Base-by-base conservation (phyloP, 306 rosid genomes). In the Albizia julibrissin region DNA sequence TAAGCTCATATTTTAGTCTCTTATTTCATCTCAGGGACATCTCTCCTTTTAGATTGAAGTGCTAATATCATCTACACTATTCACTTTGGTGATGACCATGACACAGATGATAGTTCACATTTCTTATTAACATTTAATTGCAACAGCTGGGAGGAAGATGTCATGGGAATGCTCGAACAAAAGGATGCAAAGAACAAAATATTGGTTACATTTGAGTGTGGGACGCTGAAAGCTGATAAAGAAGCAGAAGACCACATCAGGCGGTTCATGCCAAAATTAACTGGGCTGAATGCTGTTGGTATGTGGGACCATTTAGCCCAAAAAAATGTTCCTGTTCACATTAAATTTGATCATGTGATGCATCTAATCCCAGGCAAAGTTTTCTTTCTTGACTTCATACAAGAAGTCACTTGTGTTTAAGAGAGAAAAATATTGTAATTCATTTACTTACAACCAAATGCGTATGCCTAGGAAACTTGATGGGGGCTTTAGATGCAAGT, bases 201-300 rank as follows among this genome's bases (percentile, higher is more conserved):
- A 26, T 22, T 33, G 26, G 86, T 95, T 71, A 90, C 93, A 19
- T 93, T 93, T 27, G 92, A 84, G 81, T 92, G 97, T 74, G 85
- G 89, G 81, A 95, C 94, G 29, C 86, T 95, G 84, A 95, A 94
- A 89, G 89, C 99, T 18, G 97, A 95, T 8, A 66, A 86, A 76
- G 97, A 95, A 49, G 98, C 98, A 27, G 96, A 95, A 90, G 99
- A 93, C 31, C 99, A 93, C 85, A 90, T 93, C 86, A 90, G 56
- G 68, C 88, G 91, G 78, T 95, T 91, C 87, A 76, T 95, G 94
- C 98, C 99, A 67, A 95, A 95, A 81, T 84, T 93, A 84, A 89
- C 91, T 3, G 98, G 98, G 46, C 86, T 92, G 54, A 95, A 95
- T 87, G 99, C 98, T 79, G 91, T 95, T 72, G 98, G 98, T 93